Evolutionary conservation across 2,329 filamentous ascomycete species (phyloP).

Genomic region (Fusarium longipes): DNA sequence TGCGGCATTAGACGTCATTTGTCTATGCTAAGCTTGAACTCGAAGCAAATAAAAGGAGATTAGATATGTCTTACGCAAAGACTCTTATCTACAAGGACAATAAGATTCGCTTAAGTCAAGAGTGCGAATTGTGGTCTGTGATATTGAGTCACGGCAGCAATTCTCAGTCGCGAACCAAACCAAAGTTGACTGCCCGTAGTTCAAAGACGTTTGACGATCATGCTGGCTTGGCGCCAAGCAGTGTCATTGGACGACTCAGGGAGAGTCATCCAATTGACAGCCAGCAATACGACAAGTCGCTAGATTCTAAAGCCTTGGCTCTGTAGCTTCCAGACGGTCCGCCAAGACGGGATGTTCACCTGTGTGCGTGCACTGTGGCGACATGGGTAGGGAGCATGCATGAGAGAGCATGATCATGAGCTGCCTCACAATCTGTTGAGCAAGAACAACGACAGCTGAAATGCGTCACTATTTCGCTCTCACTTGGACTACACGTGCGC

Average conservation of each 20-base stretch:
- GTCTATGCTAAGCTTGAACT: background rate
- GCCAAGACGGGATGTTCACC: conserved; percentile 26
- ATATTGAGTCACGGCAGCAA: background rate
- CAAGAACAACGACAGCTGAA: conserved; percentile 9
- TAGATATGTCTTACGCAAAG: background rate
- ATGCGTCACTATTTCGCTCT: conserved; percentile 15
- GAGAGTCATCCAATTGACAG: background rate
- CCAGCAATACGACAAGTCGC: conserved; percentile 12
- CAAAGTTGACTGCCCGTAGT: background rate
- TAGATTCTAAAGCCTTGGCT: conserved; percentile 36
- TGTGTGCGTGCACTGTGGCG: conserved; percentile 30
- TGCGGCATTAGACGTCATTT: conserved; percentile 15
- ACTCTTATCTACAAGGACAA: background rate
- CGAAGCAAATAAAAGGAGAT: conserved; percentile 2
- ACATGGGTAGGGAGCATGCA: conserved; percentile 2
- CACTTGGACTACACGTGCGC: background rate
- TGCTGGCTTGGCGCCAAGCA: conserved; percentile 33
- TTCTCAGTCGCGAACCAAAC: conserved; percentile 14
- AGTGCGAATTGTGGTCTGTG: background rate
- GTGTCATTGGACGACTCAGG: conserved; percentile 27
- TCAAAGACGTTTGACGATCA: conserved; percentile 14
- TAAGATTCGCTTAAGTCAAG: background rate
- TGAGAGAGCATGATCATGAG: conserved; percentile 3
- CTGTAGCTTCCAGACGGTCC: conserved; percentile 23
- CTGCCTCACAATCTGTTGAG: conserved; percentile 23